These are phyloP conservation scores for Solanum commersonii DNA, from an alignment of 257 asterid species.

Conservation along the genomic window DNA sequence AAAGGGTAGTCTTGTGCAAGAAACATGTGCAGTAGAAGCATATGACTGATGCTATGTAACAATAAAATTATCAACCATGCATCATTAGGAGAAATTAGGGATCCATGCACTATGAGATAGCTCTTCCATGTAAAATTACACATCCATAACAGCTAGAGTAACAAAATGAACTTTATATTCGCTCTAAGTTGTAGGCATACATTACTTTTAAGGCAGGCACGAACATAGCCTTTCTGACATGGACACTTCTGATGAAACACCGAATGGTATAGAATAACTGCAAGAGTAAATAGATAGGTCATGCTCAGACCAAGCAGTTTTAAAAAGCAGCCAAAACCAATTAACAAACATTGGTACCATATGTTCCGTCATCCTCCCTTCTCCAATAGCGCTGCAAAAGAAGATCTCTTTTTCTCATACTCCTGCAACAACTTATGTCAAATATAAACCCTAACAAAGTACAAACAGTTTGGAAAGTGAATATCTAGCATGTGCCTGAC, in stretches of 20 bases:
- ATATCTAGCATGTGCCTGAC: conserved; percentile 35
- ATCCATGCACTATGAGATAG: background rate
- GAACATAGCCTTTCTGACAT: conserved; percentile 65
- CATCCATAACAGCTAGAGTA: background rate
- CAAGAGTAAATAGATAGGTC: background rate
- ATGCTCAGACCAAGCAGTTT: background rate
- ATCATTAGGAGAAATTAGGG: background rate
- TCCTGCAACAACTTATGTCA: conserved; percentile 43
- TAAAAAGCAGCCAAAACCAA: background rate
- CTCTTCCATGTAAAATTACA: background rate
- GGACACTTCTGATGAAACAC: conserved; percentile 88
- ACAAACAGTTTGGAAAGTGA: background rate
- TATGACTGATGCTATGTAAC: background rate
- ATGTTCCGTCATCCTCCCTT: conserved; percentile 98
- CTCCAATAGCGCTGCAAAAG: conserved; percentile 93
- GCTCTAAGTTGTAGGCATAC: conserved; percentile 35
- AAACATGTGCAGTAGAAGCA: background rate
- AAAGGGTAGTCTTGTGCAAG: background rate
- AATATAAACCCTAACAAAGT: background rate
- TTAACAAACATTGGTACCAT: conserved; percentile 39
- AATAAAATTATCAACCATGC: background rate
- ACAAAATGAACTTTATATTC: background rate
- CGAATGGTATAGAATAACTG: conserved; percentile 24
- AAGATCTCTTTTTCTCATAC: conserved; percentile 90
- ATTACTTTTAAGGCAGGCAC: conserved; percentile 99